These are phyloP conservation scores for Tritrichomonas foetus DNA, from an alignment of 208 protist species.

Conservation along the genomic window DNA sequence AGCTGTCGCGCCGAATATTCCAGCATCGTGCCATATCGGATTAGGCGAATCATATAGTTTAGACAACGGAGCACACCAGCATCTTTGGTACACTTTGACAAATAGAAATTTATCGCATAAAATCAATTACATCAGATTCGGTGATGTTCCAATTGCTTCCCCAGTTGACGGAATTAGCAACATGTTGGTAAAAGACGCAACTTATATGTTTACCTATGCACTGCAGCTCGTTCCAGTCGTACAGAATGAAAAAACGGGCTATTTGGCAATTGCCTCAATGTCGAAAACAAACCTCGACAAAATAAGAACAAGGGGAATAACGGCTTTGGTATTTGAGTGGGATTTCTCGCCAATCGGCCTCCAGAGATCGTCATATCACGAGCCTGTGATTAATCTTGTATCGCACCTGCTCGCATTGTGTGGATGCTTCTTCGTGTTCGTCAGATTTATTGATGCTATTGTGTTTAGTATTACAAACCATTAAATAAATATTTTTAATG, in stretches of 20 bases:
- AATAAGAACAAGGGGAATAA: neutral
- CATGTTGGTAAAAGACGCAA: neutral
- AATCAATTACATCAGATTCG: neutral
- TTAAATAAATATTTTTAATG: neutral
- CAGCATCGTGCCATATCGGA: neutral
- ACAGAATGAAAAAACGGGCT: neutral
- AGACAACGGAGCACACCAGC: neutral
- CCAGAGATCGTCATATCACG: neutral
- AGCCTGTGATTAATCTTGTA: neutral
- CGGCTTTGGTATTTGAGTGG: neutral
- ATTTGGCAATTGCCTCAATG: neutral
- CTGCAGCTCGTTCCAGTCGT: neutral
- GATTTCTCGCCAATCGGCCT: slow-evolving; percentile 1
- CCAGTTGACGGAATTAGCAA: neutral
- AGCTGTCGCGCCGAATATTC: neutral
- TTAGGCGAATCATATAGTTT: neutral
- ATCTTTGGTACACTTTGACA: neutral
- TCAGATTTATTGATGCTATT: neutral
- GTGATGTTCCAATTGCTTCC: neutral
- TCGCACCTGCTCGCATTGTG: neutral
- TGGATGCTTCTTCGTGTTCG: slow-evolving; percentile 24
- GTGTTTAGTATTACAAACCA: neutral
- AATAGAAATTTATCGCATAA: slow-evolving; percentile 4
- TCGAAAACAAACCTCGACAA: neutral
- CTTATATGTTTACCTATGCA: neutral